phyloP scores from a whole-genome alignment of 2,329 filamentous ascomycete genomes.

The Phoma herbarum region DNA sequence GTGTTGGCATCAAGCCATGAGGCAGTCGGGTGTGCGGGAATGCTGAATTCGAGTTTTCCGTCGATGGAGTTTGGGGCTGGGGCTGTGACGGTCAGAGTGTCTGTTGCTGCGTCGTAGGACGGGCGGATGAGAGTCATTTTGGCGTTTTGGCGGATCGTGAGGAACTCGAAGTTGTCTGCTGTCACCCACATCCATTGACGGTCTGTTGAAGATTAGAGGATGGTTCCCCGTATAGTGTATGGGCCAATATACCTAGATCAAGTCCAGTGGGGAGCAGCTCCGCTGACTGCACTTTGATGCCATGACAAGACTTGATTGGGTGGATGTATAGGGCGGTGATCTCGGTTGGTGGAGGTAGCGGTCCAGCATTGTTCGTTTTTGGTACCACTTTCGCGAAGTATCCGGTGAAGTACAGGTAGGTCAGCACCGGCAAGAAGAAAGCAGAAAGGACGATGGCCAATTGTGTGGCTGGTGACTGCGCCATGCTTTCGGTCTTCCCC shows the following conservation, averaged over 20 bases:
- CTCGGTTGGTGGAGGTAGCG: conserved; percentile 51
- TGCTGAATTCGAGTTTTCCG: conserved; percentile 53
- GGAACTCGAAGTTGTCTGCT: conserved; percentile 61
- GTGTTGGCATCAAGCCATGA: conserved; percentile 66
- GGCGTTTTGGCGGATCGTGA: conserved; percentile 69
- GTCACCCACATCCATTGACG: conserved; percentile 73
- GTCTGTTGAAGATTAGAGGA: conserved; percentile 52
- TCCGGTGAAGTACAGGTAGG: conserved; percentile 40
- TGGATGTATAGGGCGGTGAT: conserved; percentile 65
- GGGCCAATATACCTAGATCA: conserved; percentile 55
- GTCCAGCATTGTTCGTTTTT: conserved; percentile 30
- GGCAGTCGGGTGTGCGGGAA: conserved; percentile 64
- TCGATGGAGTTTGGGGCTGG: conserved; percentile 47
- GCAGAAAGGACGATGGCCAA: conserved; percentile 35
- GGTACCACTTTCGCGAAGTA: conserved; percentile 28
- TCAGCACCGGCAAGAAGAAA: conserved; percentile 44
- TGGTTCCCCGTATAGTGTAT: not conserved
- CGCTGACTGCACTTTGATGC: conserved; percentile 63
- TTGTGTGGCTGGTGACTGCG: conserved; percentile 35
- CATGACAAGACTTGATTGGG: conserved; percentile 73
- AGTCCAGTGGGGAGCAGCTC: conserved; percentile 65
- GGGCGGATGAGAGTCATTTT: conserved; percentile 71
- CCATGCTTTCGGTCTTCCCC: conserved; percentile 29
- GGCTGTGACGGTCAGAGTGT: conserved; percentile 61
- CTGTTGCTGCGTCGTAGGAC: conserved; percentile 55